A percentile compares a stretch with the other conserved stretches of the same genome.
phyloP scores from a whole-genome alignment of 768 basidiomycete genomes.

The Amanita pallidorosea region DNA sequence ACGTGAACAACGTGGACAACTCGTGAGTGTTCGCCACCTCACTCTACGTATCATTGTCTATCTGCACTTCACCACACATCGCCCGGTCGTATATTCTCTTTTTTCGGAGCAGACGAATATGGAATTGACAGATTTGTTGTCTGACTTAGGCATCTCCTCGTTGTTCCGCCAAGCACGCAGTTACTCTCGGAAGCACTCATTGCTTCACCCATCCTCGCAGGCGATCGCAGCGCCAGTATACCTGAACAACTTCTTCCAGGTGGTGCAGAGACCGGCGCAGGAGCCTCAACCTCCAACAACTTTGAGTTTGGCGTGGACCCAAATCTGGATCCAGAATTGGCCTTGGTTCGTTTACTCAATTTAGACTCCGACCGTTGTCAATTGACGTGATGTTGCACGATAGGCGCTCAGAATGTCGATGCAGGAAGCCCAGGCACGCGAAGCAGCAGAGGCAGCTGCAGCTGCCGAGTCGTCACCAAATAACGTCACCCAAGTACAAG shows the following conservation, averaged over 20 bases:
- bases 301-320: slow-evolving; percentile 95
- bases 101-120: neutral
- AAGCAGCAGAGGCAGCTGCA: slow-evolving; percentile 40
- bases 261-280: slow-evolving; percentile 28
- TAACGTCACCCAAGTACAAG: slow-evolving; percentile 13
- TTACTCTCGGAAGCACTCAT: slow-evolving; percentile 79
- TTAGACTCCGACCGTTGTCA: neutral
- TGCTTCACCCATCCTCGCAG: slow-evolving; percentile 73
- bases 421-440: slow-evolving; percentile 85
- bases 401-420: slow-evolving; percentile 96
- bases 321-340: slow-evolving; percentile 56
- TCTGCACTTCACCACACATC: neutral
- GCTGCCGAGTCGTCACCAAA: slow-evolving; percentile 16
- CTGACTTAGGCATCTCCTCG: slow-evolving; percentile 60
- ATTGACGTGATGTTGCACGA: neutral
- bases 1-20: slow-evolving; percentile 72
- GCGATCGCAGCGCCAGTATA: slow-evolving; percentile 60
- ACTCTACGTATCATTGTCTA: neutral
- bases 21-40: slow-evolving; percentile 42
- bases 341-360: slow-evolving; percentile 57
- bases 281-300: slow-evolving; percentile 33
- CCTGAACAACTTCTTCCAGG: slow-evolving; percentile 47
- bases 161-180: slow-evolving; percentile 65
- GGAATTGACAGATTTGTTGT: slow-evolving; percentile 2
- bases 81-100: neutral